Conservation (phyloP, 2,329 filamentous ascomycete species). For the Colletotrichum somersetense region DNA sequence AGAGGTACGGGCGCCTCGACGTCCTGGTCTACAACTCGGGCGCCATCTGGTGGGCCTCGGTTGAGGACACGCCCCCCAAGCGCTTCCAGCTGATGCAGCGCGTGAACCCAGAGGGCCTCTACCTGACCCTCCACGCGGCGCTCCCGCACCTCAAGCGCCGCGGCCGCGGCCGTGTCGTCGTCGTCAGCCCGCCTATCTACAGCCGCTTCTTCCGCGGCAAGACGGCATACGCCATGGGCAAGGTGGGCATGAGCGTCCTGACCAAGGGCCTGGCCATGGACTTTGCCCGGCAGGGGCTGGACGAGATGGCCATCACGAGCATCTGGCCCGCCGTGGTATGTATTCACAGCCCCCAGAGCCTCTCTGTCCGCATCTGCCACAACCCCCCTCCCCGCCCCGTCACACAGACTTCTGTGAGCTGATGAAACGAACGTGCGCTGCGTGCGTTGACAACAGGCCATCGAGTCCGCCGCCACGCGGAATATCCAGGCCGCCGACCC, state of each 20-base stretch:
- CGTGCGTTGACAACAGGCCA: conserved; percentile 56
- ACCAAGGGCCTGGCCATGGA: conserved; percentile 89
- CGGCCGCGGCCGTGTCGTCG: conserved; percentile 74
- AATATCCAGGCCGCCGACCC: conserved; percentile 60
- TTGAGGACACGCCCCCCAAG: conserved; percentile 79
- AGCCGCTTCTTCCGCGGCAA: conserved; percentile 88
- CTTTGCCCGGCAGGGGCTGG: conserved; percentile 74
- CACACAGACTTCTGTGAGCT: background rate
- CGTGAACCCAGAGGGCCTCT: conserved; percentile 82
- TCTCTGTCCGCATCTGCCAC: background rate
- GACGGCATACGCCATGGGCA: conserved; percentile 84
- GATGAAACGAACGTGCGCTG: background rate
- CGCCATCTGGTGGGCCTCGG: conserved; percentile 86
- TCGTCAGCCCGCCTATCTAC: conserved; percentile 88
- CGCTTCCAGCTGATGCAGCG: conserved; percentile 81
- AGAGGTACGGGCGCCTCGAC: conserved; percentile 74
- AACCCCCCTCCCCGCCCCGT: too few relatives aligned
- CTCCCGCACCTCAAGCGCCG: conserved; percentile 73
- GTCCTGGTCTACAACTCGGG: conserved; percentile 86
- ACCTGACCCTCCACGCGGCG: conserved; percentile 76
- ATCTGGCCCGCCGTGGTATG: conserved; percentile 84
- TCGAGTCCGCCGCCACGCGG: conserved; percentile 81
- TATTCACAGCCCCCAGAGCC: background rate
- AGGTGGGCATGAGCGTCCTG: conserved; percentile 85
- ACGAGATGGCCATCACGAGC: conserved; percentile 81